phyloP scores from a whole-genome alignment of 495 filamentous ascomycete species.

The Xylaria curta region DNA sequence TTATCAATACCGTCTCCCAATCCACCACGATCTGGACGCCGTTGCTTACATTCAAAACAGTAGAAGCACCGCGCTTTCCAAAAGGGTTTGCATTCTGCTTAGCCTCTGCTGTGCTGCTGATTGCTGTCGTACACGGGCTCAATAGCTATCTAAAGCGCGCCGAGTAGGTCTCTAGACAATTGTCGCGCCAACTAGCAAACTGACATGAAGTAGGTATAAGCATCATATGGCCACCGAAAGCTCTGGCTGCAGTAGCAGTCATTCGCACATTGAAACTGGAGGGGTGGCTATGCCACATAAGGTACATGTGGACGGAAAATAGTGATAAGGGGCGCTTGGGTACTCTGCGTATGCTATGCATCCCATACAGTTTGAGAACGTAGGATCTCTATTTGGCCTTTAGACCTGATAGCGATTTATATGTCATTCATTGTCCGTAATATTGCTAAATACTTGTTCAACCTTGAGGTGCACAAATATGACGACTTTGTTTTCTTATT shows the following conservation, averaged over 20 bases:
- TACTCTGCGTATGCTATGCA: background rate
- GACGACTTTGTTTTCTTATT: constrained; percentile 11
- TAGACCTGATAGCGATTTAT: constrained; percentile 5
- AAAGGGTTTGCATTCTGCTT: constrained; percentile 58
- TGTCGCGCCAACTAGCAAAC: constrained; percentile 15
- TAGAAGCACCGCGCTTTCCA: constrained; percentile 48
- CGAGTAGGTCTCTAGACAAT: constrained; percentile 12
- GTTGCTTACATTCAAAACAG: constrained; percentile 49
- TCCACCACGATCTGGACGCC: constrained; percentile 46
- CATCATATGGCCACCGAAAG: constrained; percentile 10
- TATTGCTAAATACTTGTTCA: constrained; percentile 3
- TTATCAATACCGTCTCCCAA: constrained; percentile 43
- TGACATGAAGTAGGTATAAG: constrained; percentile 13
- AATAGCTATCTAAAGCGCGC: constrained; percentile 33
- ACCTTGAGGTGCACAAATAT: constrained; percentile 10
- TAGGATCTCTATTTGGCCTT: constrained; percentile 1
- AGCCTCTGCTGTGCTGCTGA: constrained; percentile 53
- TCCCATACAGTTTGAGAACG: constrained; percentile 4
- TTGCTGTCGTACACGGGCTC: constrained; percentile 46
- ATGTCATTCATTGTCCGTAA: constrained; percentile 3
- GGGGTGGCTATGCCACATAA: constrained; percentile 8
- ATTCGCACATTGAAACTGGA: constrained; percentile 9
- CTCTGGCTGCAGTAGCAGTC: constrained; percentile 4
- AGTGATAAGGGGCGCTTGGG: constrained; percentile 13
- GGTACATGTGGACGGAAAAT: background rate